Evolutionary conservation across 2,329 filamentous ascomycete genomes (phyloP).

Genomic region (Xylogone sp.): DNA sequence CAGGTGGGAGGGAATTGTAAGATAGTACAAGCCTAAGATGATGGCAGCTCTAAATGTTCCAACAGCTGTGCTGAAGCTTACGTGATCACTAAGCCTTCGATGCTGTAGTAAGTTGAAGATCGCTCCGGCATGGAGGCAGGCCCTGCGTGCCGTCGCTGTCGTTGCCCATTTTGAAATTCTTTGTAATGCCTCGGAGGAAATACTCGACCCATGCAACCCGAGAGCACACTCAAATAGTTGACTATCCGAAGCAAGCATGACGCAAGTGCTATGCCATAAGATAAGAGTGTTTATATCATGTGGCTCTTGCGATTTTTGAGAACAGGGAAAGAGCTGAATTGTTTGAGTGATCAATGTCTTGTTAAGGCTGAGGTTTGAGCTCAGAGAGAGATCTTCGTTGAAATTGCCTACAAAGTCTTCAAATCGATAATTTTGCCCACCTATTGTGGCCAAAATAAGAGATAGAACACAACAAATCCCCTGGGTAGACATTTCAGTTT

Average conservation of each 20-base stretch:
- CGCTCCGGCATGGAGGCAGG: neutral
- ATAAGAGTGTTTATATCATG: neutral
- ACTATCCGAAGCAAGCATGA: neutral
- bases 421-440: neutral
- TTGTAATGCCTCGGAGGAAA: neutral
- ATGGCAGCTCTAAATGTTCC: neutral
- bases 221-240: neutral
- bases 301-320: neutral
- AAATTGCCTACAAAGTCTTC: neutral
- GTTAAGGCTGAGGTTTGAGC: neutral
- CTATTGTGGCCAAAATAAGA: neutral
- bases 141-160: neutral
- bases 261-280: neutral
- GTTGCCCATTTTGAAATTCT: neutral
- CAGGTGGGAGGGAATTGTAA: neutral
- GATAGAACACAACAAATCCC: neutral
- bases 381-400: neutral
- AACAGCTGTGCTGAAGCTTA: neutral
- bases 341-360: neutral
- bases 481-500: neutral
- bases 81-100: neutral
- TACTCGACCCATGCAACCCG: neutral
- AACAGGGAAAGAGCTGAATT: neutral
- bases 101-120: neutral
- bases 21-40: neutral